These are phyloP conservation scores for Begonia peltatifolia DNA, from an alignment of 306 rosid genomes.

Conservation along the genomic window DNA sequence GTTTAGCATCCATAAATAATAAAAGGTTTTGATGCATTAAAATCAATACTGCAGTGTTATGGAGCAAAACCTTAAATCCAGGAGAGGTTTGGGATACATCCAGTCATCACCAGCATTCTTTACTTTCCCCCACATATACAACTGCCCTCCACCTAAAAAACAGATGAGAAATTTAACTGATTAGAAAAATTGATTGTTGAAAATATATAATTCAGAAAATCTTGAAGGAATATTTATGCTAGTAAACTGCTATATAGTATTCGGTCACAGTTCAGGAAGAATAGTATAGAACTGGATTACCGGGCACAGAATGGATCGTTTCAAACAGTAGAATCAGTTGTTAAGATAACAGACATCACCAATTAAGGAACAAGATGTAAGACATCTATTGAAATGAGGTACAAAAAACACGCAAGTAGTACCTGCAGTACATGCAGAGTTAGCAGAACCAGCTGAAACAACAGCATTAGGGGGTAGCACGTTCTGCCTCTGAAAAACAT, in stretches of 20 bases:
- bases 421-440: constrained; percentile 96
- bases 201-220: not conserved
- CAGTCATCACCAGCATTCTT: constrained; percentile 90
- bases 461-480: constrained; percentile 66
- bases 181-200: not conserved
- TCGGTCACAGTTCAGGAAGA: not conserved
- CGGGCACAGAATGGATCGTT: not conserved
- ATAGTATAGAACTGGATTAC: not conserved
- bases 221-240: not conserved
- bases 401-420: constrained; percentile 1
- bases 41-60: not conserved
- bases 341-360: not conserved
- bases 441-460: constrained; percentile 81
- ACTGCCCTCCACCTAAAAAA: constrained; percentile 80
- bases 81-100: constrained; percentile 98
- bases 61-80: constrained; percentile 80
- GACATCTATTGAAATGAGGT: not conserved
- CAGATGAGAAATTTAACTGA: constrained; percentile 1
- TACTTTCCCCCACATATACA: constrained; percentile 97
- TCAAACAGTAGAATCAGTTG: not conserved
- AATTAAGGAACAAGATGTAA: not conserved
- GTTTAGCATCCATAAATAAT: not conserved
- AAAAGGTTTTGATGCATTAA: too few relatives aligned
- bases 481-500: constrained; percentile 60
- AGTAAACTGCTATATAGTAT: not conserved